These are phyloP conservation scores for Spizellomyces punctatus DNA, from an alignment of 192 early-diverging fungal species.

Conservation along the genomic window DNA sequence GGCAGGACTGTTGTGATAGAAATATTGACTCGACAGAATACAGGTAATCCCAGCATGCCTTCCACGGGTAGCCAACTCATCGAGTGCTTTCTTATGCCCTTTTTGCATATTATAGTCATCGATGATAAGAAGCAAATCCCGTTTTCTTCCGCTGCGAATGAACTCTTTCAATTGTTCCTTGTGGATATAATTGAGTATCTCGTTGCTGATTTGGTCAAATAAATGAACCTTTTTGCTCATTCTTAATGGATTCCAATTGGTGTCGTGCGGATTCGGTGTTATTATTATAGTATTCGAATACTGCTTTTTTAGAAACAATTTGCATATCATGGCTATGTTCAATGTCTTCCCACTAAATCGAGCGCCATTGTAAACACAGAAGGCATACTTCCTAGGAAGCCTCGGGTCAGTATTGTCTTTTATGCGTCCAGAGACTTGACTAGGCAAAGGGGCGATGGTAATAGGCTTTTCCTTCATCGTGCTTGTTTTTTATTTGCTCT, in stretches of 20 bases:
- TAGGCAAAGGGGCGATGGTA: no score
- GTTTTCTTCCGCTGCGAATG: neutral
- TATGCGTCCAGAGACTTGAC: no score
- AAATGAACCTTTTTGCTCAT: conserved; percentile 13
- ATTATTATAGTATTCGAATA: conserved; percentile 12
- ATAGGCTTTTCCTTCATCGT: no score
- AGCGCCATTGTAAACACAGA: no score
- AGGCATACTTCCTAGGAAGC: no score
- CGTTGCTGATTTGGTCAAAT: conserved; percentile 13
- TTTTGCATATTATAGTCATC: conserved; percentile 21
- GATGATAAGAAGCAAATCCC: conserved; percentile 11
- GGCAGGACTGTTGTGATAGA: no score
- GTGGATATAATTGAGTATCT: conserved; percentile 6
- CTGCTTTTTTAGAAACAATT: conserved; percentile 14
- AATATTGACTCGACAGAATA: conserved; percentile 23
- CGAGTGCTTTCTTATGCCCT: conserved; percentile 12
- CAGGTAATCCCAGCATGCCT: conserved; percentile 10
- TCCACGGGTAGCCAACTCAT: conserved; percentile 9
- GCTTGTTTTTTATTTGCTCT: no score
- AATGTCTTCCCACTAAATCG: no score
- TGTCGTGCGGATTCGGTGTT: conserved; percentile 10
- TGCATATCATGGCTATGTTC: conserved; percentile 10
- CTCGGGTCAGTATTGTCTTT: no score
- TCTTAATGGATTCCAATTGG: conserved; percentile 12
- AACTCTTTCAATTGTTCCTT: conserved; percentile 5